Conservation (phyloP, 441 rosid species). For the Euphorbia celastroides region DNA sequence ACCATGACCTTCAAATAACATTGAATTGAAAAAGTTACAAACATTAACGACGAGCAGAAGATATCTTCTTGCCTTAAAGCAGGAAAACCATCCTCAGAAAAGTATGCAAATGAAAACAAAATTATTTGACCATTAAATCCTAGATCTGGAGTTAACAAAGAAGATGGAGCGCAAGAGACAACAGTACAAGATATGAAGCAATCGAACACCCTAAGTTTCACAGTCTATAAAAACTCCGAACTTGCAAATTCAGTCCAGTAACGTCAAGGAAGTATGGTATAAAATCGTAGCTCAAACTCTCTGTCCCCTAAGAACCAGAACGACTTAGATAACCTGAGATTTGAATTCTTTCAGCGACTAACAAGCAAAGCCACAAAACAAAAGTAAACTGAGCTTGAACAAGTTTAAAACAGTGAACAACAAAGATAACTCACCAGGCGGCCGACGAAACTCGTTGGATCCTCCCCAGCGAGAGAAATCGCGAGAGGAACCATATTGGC, state of each 20-base stretch:
- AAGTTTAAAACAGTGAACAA: not conserved
- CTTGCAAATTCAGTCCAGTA: not conserved
- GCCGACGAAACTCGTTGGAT: slow-evolving; percentile 71
- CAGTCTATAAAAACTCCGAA: not conserved
- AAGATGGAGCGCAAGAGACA: not conserved
- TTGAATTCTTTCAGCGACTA: not conserved
- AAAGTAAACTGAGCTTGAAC: slow-evolving; percentile 4
- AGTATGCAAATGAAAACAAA: not conserved
- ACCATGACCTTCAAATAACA: slow-evolving; percentile 73
- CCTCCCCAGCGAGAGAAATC: slow-evolving; percentile 51
- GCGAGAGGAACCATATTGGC: slow-evolving; percentile 48
- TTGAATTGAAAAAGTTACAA: slow-evolving; percentile 21
- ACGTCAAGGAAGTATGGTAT: not conserved
- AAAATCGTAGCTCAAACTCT: not conserved
- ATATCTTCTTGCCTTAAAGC: slow-evolving; percentile 9
- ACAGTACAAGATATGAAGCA: not conserved
- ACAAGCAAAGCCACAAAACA: not conserved
- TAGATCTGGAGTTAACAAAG: slow-evolving; percentile 5
- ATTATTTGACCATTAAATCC: not conserved
- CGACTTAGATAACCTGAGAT: not conserved
- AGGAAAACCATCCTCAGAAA: not conserved
- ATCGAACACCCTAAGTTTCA: not conserved
- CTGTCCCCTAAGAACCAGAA: not conserved
- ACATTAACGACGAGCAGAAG: slow-evolving; percentile 22
- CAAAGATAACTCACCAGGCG: slow-evolving; percentile 46